Percentiles rank a stretch among this genome's conserved stretches.
Evolutionary conservation across 495 filamentous ascomycete species (phyloP).

Genomic region (Chaetomium tenue): DNA sequence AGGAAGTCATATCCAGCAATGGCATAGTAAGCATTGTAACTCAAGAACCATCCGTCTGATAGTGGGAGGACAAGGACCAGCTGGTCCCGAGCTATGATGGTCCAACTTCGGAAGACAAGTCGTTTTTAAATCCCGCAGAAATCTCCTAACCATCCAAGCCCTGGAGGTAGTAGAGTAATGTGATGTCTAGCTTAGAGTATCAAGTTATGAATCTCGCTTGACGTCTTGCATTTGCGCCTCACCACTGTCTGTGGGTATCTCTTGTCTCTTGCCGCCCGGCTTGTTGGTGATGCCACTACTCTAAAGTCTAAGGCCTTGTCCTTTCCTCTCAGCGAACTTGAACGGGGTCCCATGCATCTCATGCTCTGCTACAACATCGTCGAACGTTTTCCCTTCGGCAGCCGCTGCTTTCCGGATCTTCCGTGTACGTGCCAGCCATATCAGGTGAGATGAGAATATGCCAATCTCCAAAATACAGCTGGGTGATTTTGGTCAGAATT

Average conservation of each 20-base stretch:
- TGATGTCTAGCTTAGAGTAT: neutral
- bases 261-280: neutral
- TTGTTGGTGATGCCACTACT: neutral
- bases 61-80: too few relatives aligned
- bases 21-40: too few relatives aligned
- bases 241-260: neutral
- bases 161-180: neutral
- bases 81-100: too few relatives aligned
- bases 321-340: constrained; percentile 44
- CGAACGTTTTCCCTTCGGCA: constrained; percentile 56
- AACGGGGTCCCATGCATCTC: constrained; percentile 37
- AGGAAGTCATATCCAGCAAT: too few relatives aligned
- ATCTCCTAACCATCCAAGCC: neutral
- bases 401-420: constrained; percentile 58
- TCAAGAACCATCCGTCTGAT: too few relatives aligned
- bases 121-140: too few relatives aligned
- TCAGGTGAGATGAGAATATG: constrained; percentile 65
- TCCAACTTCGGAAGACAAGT: too few relatives aligned
- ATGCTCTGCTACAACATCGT: constrained; percentile 57
- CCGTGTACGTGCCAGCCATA: constrained; percentile 66
- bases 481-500: neutral
- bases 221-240: neutral
- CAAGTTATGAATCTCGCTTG: neutral
- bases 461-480: constrained; percentile 65
- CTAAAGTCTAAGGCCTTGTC: neutral